phyloP scores from a whole-genome alignment of 495 filamentous ascomycete genomes.

The Penicillium cosmopolitanum region DNA sequence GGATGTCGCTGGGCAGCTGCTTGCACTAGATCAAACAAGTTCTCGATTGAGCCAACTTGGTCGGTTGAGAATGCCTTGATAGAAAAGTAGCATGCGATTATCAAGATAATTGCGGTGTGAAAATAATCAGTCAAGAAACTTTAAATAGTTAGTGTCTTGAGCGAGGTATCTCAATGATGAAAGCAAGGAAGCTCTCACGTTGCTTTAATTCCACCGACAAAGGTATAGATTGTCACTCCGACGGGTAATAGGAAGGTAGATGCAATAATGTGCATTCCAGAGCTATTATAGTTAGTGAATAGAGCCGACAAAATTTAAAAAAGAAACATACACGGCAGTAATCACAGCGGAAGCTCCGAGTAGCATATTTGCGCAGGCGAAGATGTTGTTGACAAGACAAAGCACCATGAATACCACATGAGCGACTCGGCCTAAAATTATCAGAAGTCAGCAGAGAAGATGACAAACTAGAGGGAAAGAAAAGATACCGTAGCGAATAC shows the following conservation, averaged over 20 bases:
- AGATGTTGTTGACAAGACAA: conserved; percentile 48
- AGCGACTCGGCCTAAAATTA: conserved; percentile 27
- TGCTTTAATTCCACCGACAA: conserved; percentile 52
- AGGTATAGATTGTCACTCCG: conserved; percentile 48
- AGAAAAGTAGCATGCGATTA: conserved; percentile 52
- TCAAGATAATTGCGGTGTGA: conserved; percentile 49
- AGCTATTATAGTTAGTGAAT: conserved; percentile 21
- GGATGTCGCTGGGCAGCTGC: conserved; percentile 46
- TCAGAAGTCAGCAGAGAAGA: neutral
- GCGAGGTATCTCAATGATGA: neutral
- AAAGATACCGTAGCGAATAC: conserved; percentile 32
- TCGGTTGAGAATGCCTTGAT: conserved; percentile 47
- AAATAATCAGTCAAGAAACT: conserved; percentile 53
- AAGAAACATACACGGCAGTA: conserved; percentile 37
- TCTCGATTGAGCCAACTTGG: conserved; percentile 44
- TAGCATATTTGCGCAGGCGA: conserved; percentile 49
- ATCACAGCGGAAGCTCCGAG: conserved; percentile 44
- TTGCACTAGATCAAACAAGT: conserved; percentile 50
- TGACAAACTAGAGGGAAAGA: neutral
- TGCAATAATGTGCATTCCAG: conserved; percentile 52
- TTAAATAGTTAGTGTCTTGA: neutral
- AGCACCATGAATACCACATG: conserved; percentile 50
- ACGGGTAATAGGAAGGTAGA: conserved; percentile 48
- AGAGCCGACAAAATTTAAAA: neutral
- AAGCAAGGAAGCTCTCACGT: conserved; percentile 32